Conservation (phyloP, 108 stramenopile genomes). For the Skeletonema grethae region DNA sequence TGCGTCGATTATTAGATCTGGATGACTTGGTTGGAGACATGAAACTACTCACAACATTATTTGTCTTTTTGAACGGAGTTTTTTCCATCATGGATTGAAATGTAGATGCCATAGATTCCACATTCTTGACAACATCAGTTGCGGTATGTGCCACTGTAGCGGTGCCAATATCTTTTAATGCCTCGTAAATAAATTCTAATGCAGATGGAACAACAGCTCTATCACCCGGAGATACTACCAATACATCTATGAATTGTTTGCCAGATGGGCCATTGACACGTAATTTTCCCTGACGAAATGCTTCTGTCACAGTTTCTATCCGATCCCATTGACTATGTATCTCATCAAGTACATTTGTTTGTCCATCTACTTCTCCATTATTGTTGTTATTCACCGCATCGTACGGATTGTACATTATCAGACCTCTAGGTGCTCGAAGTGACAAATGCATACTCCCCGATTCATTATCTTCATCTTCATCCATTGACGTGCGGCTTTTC, state of each 20-base stretch:
- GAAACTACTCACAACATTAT: neutral
- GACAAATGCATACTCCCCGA: conserved; percentile 75
- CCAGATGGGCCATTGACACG: conserved; percentile 59
- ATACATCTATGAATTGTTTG: conserved; percentile 64
- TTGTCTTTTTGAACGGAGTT: conserved; percentile 45
- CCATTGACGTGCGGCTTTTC: neutral
- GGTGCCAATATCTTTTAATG: conserved; percentile 47
- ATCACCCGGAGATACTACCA: conserved; percentile 66
- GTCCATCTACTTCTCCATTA: conserved; percentile 20
- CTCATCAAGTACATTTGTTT: conserved; percentile 58
- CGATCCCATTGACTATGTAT: conserved; percentile 78
- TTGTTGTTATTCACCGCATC: neutral
- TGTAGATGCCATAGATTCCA: conserved; percentile 42
- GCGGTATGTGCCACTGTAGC: neutral
- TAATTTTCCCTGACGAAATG: conserved; percentile 59
- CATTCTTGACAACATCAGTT: conserved; percentile 7
- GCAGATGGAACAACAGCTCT: conserved; percentile 53
- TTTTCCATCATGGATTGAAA: conserved; percentile 43
- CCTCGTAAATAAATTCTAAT: conserved; percentile 74
- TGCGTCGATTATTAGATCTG: conserved; percentile 7
- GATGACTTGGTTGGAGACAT: conserved; percentile 6
- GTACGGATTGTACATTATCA: conserved; percentile 49
- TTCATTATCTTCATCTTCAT: conserved; percentile 21
- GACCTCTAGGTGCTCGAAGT: conserved; percentile 65
- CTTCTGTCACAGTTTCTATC: conserved; percentile 57